These are phyloP conservation scores for Climacium dendroides DNA, from an alignment of 225 moss, liverwort and hornwort species.

Conservation along the genomic window DNA sequence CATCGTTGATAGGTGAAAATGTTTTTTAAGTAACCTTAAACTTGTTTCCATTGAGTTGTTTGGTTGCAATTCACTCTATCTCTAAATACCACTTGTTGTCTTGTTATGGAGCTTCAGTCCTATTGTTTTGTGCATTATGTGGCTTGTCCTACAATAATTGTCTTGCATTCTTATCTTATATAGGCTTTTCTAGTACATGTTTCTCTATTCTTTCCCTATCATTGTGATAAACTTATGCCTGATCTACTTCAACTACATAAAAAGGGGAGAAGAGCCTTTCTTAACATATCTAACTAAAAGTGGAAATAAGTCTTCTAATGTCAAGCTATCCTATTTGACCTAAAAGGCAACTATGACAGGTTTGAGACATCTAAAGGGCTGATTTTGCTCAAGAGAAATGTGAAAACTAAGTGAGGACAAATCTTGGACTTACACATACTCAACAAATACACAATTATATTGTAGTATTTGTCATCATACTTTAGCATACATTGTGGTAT, in stretches of 20 bases:
- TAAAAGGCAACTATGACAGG: neutral
- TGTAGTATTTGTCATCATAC: too few species aligned
- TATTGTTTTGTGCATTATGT: fast-evolving
- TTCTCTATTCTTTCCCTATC: fast-evolving
- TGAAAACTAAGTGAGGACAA: neutral
- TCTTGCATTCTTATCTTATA: neutral
- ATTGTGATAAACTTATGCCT: neutral
- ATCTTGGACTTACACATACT: neutral
- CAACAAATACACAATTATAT: neutral
- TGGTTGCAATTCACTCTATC: too few species aligned
- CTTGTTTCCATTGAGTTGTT: fast-evolving
- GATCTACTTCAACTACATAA: neutral
- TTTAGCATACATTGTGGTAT: neutral
- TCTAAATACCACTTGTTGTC: fast-evolving
- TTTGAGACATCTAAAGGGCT: neutral
- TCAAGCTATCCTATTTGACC: neutral
- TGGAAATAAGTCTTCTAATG: neutral
- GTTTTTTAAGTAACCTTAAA: fast-evolving
- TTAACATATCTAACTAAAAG: neutral
- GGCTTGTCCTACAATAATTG: fast-evolving
- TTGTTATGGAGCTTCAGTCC: too few species aligned
- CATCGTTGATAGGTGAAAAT: fast-evolving
- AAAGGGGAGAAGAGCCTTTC: neutral
- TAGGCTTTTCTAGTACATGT: fast-evolving
- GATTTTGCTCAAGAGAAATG: neutral